phyloP scores from a whole-genome alignment of 2,329 filamentous ascomycete species.

The Talaromyces albobiverticillius region DNA sequence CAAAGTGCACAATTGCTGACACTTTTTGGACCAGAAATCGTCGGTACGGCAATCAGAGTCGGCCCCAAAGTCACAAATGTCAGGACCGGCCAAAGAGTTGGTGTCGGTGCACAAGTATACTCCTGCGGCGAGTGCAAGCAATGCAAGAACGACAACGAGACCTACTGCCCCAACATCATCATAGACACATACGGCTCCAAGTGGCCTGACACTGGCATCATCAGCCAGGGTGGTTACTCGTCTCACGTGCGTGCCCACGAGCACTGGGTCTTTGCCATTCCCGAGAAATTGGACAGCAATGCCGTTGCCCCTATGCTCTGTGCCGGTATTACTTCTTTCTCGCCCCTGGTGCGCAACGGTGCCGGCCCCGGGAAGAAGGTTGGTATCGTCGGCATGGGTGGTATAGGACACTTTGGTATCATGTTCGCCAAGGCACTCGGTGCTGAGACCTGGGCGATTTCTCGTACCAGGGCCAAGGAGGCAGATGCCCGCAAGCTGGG shows the following conservation, averaged over 20 bases:
- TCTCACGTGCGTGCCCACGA: constrained; percentile 34
- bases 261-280: constrained; percentile 37
- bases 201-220: constrained; percentile 58
- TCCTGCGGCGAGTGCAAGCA: constrained; percentile 64
- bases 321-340: constrained; percentile 41
- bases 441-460: constrained; percentile 61
- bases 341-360: constrained; percentile 55
- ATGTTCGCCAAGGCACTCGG: constrained; percentile 67
- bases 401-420: constrained; percentile 66
- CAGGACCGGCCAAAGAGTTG: constrained; percentile 62
- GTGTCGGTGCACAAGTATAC: constrained; percentile 66
- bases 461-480: constrained; percentile 59
- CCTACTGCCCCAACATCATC: constrained; percentile 59
- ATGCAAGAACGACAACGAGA: constrained; percentile 66
- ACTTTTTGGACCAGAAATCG: constrained; percentile 55
- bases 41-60: constrained; percentile 66
- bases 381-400: constrained; percentile 68
- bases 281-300: constrained; percentile 27
- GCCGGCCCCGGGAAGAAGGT: constrained; percentile 67
- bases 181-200: constrained; percentile 55
- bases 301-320: constrained; percentile 36
- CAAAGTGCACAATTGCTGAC: no score
- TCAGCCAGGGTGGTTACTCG: constrained; percentile 45
- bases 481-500: constrained; percentile 59
- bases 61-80: constrained; percentile 62